Percentiles rank a stretch among this genome's conserved stretches.
phyloP scores from a whole-genome alignment of 768 basidiomycete species.

The Rhizopogon vesiculosus region DNA sequence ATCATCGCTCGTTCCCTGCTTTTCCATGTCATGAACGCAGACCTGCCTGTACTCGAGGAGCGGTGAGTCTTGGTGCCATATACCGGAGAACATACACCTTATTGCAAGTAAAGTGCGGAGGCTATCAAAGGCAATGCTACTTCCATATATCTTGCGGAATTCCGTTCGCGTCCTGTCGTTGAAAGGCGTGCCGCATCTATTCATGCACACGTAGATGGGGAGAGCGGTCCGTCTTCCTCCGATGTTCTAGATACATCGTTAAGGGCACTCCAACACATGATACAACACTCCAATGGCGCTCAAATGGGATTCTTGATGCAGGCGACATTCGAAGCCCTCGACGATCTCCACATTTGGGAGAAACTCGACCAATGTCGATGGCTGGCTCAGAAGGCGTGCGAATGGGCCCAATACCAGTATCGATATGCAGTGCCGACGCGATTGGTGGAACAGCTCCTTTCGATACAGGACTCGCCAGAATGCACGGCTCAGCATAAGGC shows the following conservation, averaged over 20 bases:
- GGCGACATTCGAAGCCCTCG: constrained; percentile 65
- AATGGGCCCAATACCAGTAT: constrained; percentile 92
- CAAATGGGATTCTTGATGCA: constrained; percentile 74
- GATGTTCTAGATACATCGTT: constrained; percentile 78
- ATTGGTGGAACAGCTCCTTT: constrained; percentile 72
- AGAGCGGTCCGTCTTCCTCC: constrained; percentile 68
- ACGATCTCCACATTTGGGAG: constrained; percentile 58
- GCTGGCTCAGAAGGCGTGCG: constrained; percentile 72
- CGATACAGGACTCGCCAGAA: constrained; percentile 49
- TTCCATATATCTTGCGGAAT: constrained; percentile 81
- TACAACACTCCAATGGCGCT: constrained; percentile 70
- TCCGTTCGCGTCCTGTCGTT: constrained; percentile 70
- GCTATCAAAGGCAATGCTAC: constrained; percentile 64
- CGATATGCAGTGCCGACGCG: constrained; percentile 86
- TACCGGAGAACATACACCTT: background rate
- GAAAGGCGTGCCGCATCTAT: constrained; percentile 88
- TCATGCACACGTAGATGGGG: constrained; percentile 84
- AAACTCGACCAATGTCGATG: constrained; percentile 73
- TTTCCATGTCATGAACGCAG: constrained; percentile 58
- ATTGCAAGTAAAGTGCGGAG: constrained; percentile 38
- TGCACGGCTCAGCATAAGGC: constrained; percentile 52
- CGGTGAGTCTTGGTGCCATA: constrained; percentile 42
- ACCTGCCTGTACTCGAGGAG: constrained; percentile 53
- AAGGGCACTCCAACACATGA: constrained; percentile 63
- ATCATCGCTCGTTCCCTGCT: constrained; percentile 71